phyloP scores from a whole-genome alignment of 768 basidiomycete genomes.

The Crepidotus variabilis region DNA sequence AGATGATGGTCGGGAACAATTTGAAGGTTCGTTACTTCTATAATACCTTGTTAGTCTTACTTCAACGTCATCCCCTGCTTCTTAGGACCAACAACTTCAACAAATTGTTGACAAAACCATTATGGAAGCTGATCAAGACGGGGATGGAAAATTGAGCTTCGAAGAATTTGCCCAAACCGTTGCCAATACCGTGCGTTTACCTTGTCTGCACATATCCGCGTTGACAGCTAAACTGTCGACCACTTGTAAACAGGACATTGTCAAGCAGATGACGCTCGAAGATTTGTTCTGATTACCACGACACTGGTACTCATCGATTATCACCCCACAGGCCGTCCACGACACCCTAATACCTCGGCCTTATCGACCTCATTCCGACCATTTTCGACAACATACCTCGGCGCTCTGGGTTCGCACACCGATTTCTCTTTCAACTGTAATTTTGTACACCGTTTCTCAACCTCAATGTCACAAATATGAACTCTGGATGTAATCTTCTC shows the following conservation, averaged over 20 bases:
- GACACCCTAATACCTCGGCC: too few species aligned
- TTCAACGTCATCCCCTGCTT: conserved; percentile 4
- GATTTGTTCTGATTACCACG: conserved; percentile 66
- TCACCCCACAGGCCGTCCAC: too few species aligned
- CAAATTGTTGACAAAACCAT: conserved; percentile 99
- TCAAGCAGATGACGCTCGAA: conserved; percentile 98
- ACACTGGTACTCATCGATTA: too few species aligned
- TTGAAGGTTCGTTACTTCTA: conserved; percentile 63
- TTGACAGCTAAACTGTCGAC: background rate
- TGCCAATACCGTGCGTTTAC: conserved; percentile 77
- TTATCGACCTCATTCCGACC: too few species aligned
- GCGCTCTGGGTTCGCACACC: too few species aligned
- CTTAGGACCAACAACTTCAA: conserved; percentile 94
- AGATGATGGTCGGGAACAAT: conserved; percentile 99
- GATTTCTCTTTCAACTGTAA: too few species aligned
- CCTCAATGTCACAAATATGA: too few species aligned
- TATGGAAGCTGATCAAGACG: conserved; percentile 99
- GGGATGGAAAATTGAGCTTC: conserved; percentile 95
- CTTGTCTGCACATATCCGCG: background rate
- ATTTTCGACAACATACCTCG: too few species aligned
- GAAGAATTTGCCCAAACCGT: conserved; percentile 98
- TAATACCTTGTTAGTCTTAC: background rate
- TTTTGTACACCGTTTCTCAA: too few species aligned
- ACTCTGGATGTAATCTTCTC: too few species aligned
- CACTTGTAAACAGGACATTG: conserved; percentile 69